Evolutionary conservation across 2,329 filamentous ascomycete species (phyloP).

Genomic region (Colletotrichum tabaci): DNA sequence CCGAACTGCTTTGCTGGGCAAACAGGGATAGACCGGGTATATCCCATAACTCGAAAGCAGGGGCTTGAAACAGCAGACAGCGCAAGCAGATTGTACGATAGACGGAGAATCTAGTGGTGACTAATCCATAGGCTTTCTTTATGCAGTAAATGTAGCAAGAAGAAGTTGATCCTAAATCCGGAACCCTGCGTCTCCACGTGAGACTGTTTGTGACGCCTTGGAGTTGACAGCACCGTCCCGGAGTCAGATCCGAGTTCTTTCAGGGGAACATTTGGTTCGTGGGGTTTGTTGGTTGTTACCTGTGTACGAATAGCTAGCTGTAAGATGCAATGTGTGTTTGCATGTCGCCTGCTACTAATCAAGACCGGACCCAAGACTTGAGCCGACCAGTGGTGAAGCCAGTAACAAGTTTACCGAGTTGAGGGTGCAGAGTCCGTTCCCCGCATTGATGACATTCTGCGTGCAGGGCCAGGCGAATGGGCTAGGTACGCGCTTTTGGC

Average conservation of each 20-base stretch:
- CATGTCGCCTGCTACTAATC: too few relatives aligned
- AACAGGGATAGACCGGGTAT: background rate
- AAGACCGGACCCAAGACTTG: background rate
- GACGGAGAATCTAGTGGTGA: constrained; percentile 14
- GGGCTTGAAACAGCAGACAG: constrained; percentile 11
- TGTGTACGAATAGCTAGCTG: too few relatives aligned
- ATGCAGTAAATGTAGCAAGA: constrained; percentile 18
- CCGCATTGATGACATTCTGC: constrained; percentile 31
- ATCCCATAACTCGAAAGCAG: constrained; percentile 6
- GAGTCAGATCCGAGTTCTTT: constrained; percentile 3
- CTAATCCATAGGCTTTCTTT: constrained; percentile 37
- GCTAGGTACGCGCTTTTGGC: constrained; percentile 4
- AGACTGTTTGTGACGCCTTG: background rate
- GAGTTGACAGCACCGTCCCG: constrained; percentile 12
- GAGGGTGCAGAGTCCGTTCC: constrained; percentile 19
- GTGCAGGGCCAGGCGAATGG: constrained; percentile 1
- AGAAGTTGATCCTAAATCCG: constrained; percentile 20
- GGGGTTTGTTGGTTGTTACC: too few relatives aligned
- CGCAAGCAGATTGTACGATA: constrained; percentile 34
- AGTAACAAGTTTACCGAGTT: constrained; percentile 14
- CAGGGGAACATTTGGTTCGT: too few relatives aligned
- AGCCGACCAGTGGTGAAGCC: background rate
- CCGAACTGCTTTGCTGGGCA: background rate
- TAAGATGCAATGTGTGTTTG: background rate
- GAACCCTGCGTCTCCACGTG: constrained; percentile 6